Conservation (phyloP, 2,329 filamentous ascomycete species). For the Triangularia verruculosa region DNA sequence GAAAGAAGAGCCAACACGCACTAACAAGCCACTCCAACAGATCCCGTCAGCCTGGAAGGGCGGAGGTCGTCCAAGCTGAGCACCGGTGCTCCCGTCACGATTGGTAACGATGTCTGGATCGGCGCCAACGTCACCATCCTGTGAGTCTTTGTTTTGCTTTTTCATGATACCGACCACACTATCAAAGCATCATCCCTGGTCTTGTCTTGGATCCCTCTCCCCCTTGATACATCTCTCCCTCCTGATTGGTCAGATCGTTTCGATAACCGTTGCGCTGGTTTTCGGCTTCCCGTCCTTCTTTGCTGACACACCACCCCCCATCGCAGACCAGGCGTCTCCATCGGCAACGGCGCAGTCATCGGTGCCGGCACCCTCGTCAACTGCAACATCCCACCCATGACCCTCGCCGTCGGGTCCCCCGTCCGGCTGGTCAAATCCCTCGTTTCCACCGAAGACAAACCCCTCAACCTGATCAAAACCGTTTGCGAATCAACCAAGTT, state of each 20-base stretch:
- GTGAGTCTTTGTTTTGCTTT: constrained; percentile 20
- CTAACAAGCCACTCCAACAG: constrained; percentile 9
- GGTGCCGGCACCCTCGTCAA: constrained; percentile 32
- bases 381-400: constrained; percentile 28
- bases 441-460: constrained; percentile 10
- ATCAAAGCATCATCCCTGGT: not conserved
- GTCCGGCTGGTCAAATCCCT: constrained; percentile 25
- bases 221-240: not conserved
- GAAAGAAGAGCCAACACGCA: not conserved
- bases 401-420: constrained; percentile 30
- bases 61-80: constrained; percentile 26
- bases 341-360: constrained; percentile 32
- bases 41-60: constrained; percentile 29
- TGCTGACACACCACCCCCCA: constrained; percentile 2
- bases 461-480: not conserved
- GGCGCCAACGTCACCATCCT: constrained; percentile 37
- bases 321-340: constrained; percentile 29
- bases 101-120: constrained; percentile 41
- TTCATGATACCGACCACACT: not conserved
- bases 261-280: not conserved
- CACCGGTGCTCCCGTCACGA: constrained; percentile 33
- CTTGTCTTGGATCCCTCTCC: too few species aligned
- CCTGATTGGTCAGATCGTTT: not conserved
- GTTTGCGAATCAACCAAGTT: constrained; percentile 21
- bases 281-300: not conserved